Conservation (phyloP, 2,329 filamentous ascomycete species). For the Cladosporium velox region DNA sequence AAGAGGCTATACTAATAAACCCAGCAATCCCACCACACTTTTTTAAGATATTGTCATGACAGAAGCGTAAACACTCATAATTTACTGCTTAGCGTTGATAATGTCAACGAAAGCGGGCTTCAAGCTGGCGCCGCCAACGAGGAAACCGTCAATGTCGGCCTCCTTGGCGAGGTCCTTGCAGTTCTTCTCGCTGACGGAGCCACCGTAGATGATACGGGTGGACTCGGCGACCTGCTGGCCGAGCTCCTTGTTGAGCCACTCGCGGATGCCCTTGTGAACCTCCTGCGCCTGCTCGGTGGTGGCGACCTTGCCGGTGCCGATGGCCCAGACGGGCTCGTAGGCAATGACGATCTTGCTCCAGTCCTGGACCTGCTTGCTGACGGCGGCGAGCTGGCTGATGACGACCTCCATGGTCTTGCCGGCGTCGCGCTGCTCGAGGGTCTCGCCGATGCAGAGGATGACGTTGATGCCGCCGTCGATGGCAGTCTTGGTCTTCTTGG, state of each 20-base stretch:
- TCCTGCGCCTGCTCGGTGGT: slow-evolving; percentile 89
- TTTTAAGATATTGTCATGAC: slow-evolving; percentile 11
- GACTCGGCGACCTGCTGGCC: slow-evolving; percentile 78
- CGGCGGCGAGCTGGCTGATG: slow-evolving; percentile 80
- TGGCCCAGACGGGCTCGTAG: slow-evolving; percentile 97
- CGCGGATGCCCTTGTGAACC: slow-evolving; percentile 86
- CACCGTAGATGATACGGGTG: slow-evolving; percentile 94
- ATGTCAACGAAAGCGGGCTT: slow-evolving; percentile 88
- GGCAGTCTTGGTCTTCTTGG: slow-evolving; percentile 91
- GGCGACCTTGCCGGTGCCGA: slow-evolving; percentile 91
- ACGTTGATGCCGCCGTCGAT: slow-evolving; percentile 83
- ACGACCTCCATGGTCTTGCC: slow-evolving; percentile 84
- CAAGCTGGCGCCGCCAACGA: slow-evolving; percentile 92
- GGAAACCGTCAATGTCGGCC: slow-evolving; percentile 95
- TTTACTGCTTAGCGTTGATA: slow-evolving; percentile 59
- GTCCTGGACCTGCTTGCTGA: slow-evolving; percentile 75
- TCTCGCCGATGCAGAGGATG: slow-evolving; percentile 97
- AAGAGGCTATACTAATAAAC: neutral
- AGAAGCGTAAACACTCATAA: slow-evolving; percentile 8
- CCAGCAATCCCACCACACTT: slow-evolving; percentile 11
- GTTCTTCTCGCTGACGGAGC: slow-evolving; percentile 98
- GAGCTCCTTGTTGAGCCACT: slow-evolving; percentile 75
- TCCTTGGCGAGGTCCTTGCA: slow-evolving; percentile 89
- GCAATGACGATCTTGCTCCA: slow-evolving; percentile 95
- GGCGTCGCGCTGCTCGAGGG: slow-evolving; percentile 85